Base-by-base conservation (phyloP, 1,284 basidiomycete species). In the Ganoderma leucocontextum region DNA sequence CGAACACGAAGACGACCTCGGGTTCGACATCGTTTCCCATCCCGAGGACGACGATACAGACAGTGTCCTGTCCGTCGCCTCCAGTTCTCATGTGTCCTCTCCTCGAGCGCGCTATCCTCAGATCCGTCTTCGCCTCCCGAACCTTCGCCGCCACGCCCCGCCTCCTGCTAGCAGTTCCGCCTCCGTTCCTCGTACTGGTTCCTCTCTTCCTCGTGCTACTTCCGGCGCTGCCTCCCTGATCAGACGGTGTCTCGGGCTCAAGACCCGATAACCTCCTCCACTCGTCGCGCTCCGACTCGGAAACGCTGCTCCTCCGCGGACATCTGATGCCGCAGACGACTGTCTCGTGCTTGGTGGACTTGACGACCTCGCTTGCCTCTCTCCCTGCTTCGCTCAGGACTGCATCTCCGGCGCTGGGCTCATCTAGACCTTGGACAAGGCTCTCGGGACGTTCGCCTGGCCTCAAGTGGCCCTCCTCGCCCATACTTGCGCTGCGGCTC, bases 121-220 rank as follows among this genome's bases (percentile, higher is more conserved):
- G n/a, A 49, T 49, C 47, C 47, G 47, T 49, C 47, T 49, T 25
- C 47, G 47, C 22, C 47, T 49, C 22, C 47, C 47, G 47, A 49
- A 49, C 19, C n/a, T 19, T n/a, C 47, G 17, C n/a, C 47, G n/a
- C 10, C 47, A 25, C 9, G 47, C 19, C n/a, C n/a, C 47, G 47
- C 12, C 22, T 12, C 19, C 44, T 2, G 44, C 47, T 49, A 25
- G 47, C 22, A 19, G 47, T 9, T 49, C 47, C 22, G 6, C 22
- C 19, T 49, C 47, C 47, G n/a, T n/a, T 25, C 22, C 47, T 22
- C n/a, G 22, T 25, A n/a, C 47, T 22, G 9, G 22, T 19, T 0
- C 47, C 5, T 49, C 47, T 49, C 19, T 25, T 22, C n/a, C 47
- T 49, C 47, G 47, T 49, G 47, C 47, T 8, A 39, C 39, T 10